A percentile compares a stretch with the other conserved stretches of the same genome.
These are phyloP conservation scores for Phytophthora aleatoria DNA, from an alignment of 352 stramenopile genomes.

Conservation along the genomic window DNA sequence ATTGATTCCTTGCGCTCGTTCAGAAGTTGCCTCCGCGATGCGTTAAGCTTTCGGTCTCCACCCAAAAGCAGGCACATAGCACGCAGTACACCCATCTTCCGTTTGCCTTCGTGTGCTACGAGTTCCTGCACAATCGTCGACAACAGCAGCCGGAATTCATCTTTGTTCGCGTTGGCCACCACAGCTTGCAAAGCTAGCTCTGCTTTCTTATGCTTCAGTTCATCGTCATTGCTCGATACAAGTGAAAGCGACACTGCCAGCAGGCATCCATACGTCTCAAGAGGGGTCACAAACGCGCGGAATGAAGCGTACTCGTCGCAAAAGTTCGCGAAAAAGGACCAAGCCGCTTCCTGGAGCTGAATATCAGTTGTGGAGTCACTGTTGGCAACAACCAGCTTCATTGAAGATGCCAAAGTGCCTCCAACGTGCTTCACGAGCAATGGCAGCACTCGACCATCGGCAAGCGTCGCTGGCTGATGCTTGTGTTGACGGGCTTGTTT, in stretches of 20 bases:
- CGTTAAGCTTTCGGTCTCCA: conserved; percentile 65
- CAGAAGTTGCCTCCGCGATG: conserved; percentile 51
- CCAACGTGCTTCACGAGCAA: conserved; percentile 37
- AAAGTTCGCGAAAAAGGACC: conserved; percentile 58
- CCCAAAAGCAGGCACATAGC: conserved; percentile 59
- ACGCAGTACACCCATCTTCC: conserved; percentile 62
- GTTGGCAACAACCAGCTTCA: conserved; percentile 44
- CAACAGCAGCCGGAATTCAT: conserved; percentile 72
- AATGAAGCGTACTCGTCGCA: conserved; percentile 61
- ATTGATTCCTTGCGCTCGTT: conserved; percentile 59
- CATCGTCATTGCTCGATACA: conserved; percentile 11
- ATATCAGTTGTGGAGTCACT: conserved; percentile 5
- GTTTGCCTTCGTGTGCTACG: conserved; percentile 30
- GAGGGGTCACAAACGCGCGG: conserved; percentile 40
- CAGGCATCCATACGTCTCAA: conserved; percentile 70
- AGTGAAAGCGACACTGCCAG: conserved; percentile 52
- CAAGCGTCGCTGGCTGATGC: conserved; percentile 1
- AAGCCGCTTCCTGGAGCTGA: conserved; percentile 34
- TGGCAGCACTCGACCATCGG: conserved; percentile 14
- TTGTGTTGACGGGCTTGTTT: conserved; percentile 23
- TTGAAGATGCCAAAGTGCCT: conserved; percentile 42
- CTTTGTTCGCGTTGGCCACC: conserved; percentile 64
- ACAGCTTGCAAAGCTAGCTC: conserved; percentile 46
- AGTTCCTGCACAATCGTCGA: conserved; percentile 66
- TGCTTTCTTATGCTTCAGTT: conserved; percentile 7